phyloP scores from a whole-genome alignment of 805 yeast genomes.

The Ogataea nonfermentans region DNA sequence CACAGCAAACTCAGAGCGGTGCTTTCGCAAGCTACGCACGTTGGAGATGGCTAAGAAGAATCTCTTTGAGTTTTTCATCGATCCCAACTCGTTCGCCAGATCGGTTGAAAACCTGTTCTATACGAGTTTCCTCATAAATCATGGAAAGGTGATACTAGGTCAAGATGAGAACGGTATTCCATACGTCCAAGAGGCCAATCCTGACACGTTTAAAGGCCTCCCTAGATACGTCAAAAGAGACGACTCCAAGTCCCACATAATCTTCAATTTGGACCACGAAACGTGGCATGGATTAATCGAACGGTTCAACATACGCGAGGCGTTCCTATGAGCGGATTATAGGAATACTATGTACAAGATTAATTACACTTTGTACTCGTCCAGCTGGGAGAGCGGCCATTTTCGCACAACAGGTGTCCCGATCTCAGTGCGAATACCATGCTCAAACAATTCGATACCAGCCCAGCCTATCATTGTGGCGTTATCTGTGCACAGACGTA shows the following conservation, averaged over 20 bases:
- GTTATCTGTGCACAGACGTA: constrained; percentile 83
- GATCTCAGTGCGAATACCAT: constrained; percentile 48
- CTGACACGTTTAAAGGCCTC: constrained; percentile 22
- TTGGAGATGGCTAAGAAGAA: constrained; percentile 46
- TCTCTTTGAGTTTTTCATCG: constrained; percentile 63
- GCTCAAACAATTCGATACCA: constrained; percentile 81
- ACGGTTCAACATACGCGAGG: constrained; percentile 51
- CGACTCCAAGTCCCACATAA: constrained; percentile 53
- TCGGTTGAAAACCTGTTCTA: constrained; percentile 83
- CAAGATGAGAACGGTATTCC: constrained; percentile 45
- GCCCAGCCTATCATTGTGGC: constrained; percentile 98
- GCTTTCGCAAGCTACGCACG: constrained; percentile 36
- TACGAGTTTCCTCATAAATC: constrained; percentile 75
- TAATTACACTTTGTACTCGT: constrained; percentile 20
- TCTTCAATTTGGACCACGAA: constrained; percentile 64
- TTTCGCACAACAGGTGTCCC: constrained; percentile 64
- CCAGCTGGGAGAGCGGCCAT: constrained; percentile 73
- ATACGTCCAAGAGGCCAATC: constrained; percentile 28
- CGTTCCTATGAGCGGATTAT: constrained; percentile 36
- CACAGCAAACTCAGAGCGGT: constrained; percentile 57
- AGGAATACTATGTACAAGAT: background rate
- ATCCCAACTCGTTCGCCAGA: constrained; percentile 75
- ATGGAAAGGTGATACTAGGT: constrained; percentile 60
- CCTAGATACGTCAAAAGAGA: constrained; percentile 23
- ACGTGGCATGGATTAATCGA: constrained; percentile 63